Conservation (phyloP, 2,329 filamentous ascomycete genomes). For the Ambrosiella cleistominuta region DNA sequence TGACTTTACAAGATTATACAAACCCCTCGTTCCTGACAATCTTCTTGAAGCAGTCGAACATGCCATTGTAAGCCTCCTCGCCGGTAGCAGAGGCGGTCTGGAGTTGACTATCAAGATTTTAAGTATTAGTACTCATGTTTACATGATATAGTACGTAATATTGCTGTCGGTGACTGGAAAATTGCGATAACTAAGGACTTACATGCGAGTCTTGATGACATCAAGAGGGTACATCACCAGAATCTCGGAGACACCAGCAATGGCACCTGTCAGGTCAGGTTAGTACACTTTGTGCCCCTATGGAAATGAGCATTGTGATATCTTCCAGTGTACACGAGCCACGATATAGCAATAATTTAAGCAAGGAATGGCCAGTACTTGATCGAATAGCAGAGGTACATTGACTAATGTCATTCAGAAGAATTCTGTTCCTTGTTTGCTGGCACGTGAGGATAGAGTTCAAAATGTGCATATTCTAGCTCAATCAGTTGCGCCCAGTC, state of each 20-base stretch:
- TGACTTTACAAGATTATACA: slow-evolving; percentile 15
- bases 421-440: background rate
- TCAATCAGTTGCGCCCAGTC: too few relatives aligned
- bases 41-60: slow-evolving; percentile 96
- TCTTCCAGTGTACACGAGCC: background rate
- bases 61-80: slow-evolving; percentile 82
- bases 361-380: background rate
- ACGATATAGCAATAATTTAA: background rate
- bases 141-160: background rate
- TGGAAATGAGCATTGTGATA: background rate
- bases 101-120: slow-evolving; percentile 47
- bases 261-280: slow-evolving; percentile 44
- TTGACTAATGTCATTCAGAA: background rate
- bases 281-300: background rate
- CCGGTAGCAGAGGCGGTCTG: slow-evolving; percentile 59
- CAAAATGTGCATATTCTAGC: too few relatives aligned
- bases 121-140: background rate
- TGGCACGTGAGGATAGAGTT: too few relatives aligned
- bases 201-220: slow-evolving; percentile 96
- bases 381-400: background rate
- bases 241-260: slow-evolving; percentile 94
- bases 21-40: slow-evolving; percentile 94
- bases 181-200: slow-evolving; percentile 24
- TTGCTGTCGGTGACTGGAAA: too few relatives aligned
- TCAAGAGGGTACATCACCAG: slow-evolving; percentile 79